phyloP scores from a whole-genome alignment of 768 basidiomycete species.

The Cyathus striatus region DNA sequence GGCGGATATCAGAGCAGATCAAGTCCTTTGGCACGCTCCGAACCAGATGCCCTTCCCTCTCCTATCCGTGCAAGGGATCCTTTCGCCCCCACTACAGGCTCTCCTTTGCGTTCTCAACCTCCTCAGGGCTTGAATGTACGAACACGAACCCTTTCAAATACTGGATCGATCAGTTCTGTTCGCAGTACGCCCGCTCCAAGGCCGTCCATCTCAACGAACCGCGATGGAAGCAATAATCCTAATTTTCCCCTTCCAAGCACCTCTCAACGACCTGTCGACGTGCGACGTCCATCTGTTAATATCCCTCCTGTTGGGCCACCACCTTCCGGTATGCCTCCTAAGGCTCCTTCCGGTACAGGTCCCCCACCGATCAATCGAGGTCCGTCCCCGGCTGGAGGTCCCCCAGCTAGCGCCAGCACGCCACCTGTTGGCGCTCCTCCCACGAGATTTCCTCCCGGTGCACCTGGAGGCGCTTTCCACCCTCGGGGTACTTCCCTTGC shows the following conservation, averaged over 20 bases:
- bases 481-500: slow-evolving; percentile 1
- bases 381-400: background rate
- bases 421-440: slow-evolving; percentile 6
- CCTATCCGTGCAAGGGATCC: slow-evolving; percentile 7
- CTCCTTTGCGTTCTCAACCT: slow-evolving; percentile 18
- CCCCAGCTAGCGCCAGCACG: background rate
- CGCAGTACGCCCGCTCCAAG: background rate
- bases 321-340: slow-evolving; percentile 4
- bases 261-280: background rate
- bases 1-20: slow-evolving; percentile 22
- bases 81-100: slow-evolving; percentile 7
- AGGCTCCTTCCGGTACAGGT: slow-evolving; percentile 2
- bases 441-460: too few species aligned
- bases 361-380: slow-evolving; percentile 4
- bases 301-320: slow-evolving; percentile 2
- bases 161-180: background rate
- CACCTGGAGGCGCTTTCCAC: slow-evolving; percentile 2
- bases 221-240: background rate
- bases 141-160: slow-evolving; percentile 5
- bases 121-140: slow-evolving; percentile 14
- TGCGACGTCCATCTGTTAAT: background rate
- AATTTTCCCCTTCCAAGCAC: background rate
- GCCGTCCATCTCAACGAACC: slow-evolving; percentile 1
- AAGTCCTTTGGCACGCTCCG: slow-evolving; percentile 29
- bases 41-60: slow-evolving; percentile 9